These are phyloP conservation scores for Astrephomene gubernaculifera DNA, from an alignment of 139 green algal species.

Conservation along the genomic window DNA sequence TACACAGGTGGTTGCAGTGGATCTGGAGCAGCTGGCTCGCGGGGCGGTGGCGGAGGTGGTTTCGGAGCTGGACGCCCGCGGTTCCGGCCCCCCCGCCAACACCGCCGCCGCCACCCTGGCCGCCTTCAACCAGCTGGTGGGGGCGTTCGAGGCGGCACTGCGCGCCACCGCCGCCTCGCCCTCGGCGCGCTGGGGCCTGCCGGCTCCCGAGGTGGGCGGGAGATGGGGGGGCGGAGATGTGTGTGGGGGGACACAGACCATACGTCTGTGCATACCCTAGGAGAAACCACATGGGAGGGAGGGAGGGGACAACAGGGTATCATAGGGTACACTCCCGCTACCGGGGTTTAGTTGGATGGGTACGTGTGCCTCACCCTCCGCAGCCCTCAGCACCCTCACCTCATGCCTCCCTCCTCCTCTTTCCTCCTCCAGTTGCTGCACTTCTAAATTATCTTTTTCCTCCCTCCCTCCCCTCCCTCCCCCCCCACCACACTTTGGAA, in stretches of 20 bases:
- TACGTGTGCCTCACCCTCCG: too few relatives aligned
- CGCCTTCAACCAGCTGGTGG: slow-evolving; percentile 34
- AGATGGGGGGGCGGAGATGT: neutral
- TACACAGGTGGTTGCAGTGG: slow-evolving; percentile 14
- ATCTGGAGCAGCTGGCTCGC: slow-evolving; percentile 10
- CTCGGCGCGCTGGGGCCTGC: slow-evolving; percentile 40
- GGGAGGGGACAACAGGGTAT: too few relatives aligned
- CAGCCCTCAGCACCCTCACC: too few relatives aligned
- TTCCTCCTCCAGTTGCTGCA: too few relatives aligned
- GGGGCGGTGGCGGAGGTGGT: slow-evolving; percentile 29
- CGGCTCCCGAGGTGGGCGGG: slow-evolving; percentile 21
- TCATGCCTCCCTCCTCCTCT: too few relatives aligned
- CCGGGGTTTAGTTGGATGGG: too few relatives aligned
- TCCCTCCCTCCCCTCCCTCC: too few relatives aligned
- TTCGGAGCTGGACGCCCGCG: neutral
- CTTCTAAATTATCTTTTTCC: too few relatives aligned
- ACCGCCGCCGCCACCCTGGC: neutral
- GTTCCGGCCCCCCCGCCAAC: neutral
- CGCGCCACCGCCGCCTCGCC: neutral
- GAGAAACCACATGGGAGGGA: too few relatives aligned
- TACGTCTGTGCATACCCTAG: too few relatives aligned
- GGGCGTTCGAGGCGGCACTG: slow-evolving; percentile 21
- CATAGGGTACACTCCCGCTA: too few relatives aligned
- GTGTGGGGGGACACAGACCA: too few relatives aligned
- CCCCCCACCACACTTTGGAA: neutral